phyloP scores from a whole-genome alignment of 2,329 filamentous ascomycete genomes.

The Aspergillus brasiliensis region DNA sequence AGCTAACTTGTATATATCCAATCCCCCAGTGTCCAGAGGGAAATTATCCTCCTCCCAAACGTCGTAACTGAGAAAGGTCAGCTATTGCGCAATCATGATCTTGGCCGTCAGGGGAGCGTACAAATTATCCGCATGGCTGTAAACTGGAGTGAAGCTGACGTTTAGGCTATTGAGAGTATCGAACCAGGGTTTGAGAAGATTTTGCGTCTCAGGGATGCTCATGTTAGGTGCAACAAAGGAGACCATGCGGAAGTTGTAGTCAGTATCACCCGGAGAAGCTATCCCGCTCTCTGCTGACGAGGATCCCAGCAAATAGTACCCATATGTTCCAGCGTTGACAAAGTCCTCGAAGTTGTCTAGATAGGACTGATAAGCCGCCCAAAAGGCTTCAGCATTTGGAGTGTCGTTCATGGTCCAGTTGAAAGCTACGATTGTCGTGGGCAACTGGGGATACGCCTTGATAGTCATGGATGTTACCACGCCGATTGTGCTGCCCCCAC shows the following conservation, averaged over 20 bases:
- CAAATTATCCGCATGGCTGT: constrained; percentile 27
- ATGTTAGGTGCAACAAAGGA: constrained; percentile 28
- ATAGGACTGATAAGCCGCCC: constrained; percentile 20
- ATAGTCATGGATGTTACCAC: constrained; percentile 44
- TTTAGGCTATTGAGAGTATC: constrained; percentile 20
- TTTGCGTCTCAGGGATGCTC: constrained; percentile 21
- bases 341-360: constrained; percentile 23
- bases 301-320: constrained; percentile 26
- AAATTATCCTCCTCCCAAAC: constrained; percentile 19
- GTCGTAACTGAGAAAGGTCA: constrained; percentile 19
- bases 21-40: constrained; percentile 23
- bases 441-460: constrained; percentile 20
- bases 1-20: constrained; percentile 22
- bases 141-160: constrained; percentile 23
- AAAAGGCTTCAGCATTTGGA: constrained; percentile 20
- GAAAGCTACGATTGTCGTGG: constrained; percentile 26
- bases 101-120: constrained; percentile 10
- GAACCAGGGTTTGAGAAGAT: constrained; percentile 24
- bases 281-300: constrained; percentile 16
- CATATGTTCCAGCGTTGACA: constrained; percentile 26
- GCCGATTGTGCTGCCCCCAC: constrained; percentile 56
- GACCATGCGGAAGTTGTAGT: constrained; percentile 30
- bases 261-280: constrained; percentile 18
- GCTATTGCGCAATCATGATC: neutral
- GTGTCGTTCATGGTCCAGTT: constrained; percentile 25